Conservation (phyloP, 2,329 filamentous ascomycete species). For the Fusarium chuoi region DNA sequence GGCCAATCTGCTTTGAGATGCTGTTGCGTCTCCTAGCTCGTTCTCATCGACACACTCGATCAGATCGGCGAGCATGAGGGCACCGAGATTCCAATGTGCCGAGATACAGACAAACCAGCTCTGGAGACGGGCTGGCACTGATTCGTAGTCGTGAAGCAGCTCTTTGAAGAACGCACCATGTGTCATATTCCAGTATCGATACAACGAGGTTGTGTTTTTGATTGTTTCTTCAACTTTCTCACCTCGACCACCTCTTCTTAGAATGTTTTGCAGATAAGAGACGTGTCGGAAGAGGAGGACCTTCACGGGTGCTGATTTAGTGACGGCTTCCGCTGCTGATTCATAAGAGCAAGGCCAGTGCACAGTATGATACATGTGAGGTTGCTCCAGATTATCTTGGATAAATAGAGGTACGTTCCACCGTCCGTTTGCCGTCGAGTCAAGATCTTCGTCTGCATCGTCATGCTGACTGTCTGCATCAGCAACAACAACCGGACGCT, state of each 20-base stretch:
- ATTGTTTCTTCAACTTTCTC: constrained; percentile 60
- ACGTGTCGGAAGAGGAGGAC: constrained; percentile 67
- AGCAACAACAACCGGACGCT: constrained; percentile 48
- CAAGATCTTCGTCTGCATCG: constrained; percentile 29
- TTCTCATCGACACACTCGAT: constrained; percentile 60
- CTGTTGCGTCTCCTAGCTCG: constrained; percentile 34
- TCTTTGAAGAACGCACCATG: constrained; percentile 64
- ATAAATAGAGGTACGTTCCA: constrained; percentile 40
- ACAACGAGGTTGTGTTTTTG: constrained; percentile 57
- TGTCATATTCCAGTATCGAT: constrained; percentile 63
- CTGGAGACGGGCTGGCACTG: constrained; percentile 62
- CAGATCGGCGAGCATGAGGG: constrained; percentile 64
- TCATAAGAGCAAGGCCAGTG: constrained; percentile 66
- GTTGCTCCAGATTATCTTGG: constrained; percentile 43
- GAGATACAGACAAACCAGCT: constrained; percentile 68
- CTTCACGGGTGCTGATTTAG: constrained; percentile 66
- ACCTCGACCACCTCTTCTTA: constrained; percentile 51
- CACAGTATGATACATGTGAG: constrained; percentile 21
- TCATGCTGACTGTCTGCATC: constrained; percentile 54
- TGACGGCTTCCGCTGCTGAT: constrained; percentile 58
- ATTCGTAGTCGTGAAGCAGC: constrained; percentile 58
- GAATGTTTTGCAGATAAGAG: constrained; percentile 60
- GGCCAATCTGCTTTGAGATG: constrained; percentile 37
- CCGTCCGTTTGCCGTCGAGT: constrained; percentile 9
- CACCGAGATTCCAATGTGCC: constrained; percentile 67